Base-by-base conservation (phyloP, 139 green algal species). In the Micractinium sp. region DNA sequence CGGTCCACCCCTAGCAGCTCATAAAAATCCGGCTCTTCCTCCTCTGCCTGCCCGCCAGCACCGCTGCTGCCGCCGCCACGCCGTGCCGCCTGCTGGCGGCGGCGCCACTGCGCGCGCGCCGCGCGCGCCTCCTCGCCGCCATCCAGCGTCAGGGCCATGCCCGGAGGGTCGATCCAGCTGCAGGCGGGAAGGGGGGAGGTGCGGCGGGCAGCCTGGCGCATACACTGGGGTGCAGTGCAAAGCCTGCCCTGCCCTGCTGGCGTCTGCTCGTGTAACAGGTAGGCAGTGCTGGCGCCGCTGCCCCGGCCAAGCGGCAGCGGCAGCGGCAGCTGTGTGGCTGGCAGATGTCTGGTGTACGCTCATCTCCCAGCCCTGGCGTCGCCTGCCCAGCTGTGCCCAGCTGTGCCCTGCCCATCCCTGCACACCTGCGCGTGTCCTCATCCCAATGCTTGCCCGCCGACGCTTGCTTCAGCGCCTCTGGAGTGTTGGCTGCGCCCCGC, bases 401-500 rank as follows among this genome's bases (percentile, higher is more conserved):
- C n/a, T n/a, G n/a, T n/a, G n/a, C n/a, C n/a, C n/a, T n/a, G n/a
- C n/a, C n/a, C n/a, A n/a, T n/a, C n/a, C 47, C 47, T 56, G 47
- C 47, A 56, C 47, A 56, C 47, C 47, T 56, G 2, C 95, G 86
- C 25, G 31, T 66, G 20, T 85, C 73, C 56, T 89, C 36, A 53
- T 99, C 95, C 96, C 96, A 99, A 7, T 94, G 60, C 74, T 94
- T 94, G 9, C 96, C 95, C 60, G 78, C 38, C 20, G n/a, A 15
- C 38, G 63, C 23, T 66, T 93, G 89, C 90, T 93, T 66, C 2
- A 97, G 90, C 0, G 96, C 96, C 69, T 98, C 94, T 0, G 93
- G 94, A 3, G 94, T 96, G 94, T 98, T 99, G 74, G 87, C 88
- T 2, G 96, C 75, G 14, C 96, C 96, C 0, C 96, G 90, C 0